Conservation (phyloP, 73 alveolate genomes). For the Tetrahymena elliotti region DNA sequence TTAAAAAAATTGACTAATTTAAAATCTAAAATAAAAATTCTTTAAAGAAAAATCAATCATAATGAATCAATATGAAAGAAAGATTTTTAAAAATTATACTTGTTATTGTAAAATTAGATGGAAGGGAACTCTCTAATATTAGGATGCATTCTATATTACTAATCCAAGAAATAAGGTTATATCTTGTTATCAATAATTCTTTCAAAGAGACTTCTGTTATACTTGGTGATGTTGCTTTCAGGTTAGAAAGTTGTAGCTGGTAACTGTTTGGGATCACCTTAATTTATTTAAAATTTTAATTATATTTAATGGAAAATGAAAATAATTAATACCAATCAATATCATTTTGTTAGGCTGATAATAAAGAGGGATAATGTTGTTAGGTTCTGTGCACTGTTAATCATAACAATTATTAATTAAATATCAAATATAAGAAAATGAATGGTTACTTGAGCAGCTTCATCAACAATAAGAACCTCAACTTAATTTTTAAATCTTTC, state of each 20-base stretch:
- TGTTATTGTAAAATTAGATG: constrained; percentile 48
- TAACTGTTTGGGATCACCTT: constrained; percentile 90
- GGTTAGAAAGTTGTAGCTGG: constrained; percentile 94
- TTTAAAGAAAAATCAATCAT: neutral
- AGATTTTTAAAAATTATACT: neutral
- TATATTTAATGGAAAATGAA: too few relatives aligned
- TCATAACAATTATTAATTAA: neutral
- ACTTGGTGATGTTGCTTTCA: constrained; percentile 60
- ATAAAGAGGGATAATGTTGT: constrained; percentile 25
- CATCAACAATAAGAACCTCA: constrained; percentile 30
- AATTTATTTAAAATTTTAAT: neutral
- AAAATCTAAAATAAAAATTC: neutral
- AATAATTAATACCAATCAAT: neutral
- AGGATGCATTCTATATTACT: constrained; percentile 76
- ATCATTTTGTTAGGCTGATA: constrained; percentile 19
- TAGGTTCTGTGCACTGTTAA: constrained; percentile 25
- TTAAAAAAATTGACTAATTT: neutral
- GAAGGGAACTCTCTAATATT: constrained; percentile 65
- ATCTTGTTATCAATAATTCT: constrained; percentile 76
- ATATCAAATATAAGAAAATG: neutral
- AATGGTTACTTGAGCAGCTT: constrained; percentile 24
- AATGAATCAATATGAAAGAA: neutral
- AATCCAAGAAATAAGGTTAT: constrained; percentile 44
- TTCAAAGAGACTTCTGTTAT: constrained; percentile 82
- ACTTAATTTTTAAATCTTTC: constrained; percentile 12